Base-by-base conservation (phyloP, 176 grass and related monocot species). In the Oryza australiensis region DNA sequence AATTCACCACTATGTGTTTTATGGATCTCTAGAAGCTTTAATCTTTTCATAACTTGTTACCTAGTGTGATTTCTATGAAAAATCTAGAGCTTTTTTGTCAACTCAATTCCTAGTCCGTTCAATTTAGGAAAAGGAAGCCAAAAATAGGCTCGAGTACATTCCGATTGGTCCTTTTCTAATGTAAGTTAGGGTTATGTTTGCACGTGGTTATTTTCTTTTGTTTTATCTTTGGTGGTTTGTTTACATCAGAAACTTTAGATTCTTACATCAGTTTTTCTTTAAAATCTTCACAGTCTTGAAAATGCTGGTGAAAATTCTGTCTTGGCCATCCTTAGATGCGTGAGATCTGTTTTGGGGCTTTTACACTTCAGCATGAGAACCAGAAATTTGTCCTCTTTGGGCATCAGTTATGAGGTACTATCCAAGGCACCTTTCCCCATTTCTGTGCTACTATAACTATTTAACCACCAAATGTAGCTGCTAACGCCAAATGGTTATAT, bases 301-400 rank as follows among this genome's bases (percentile, higher is more conserved):
- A 94, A 94, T 87, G 88, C 94, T 83, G 92, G 92, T 68, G 94
- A 97, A 88, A 89, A 73, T 87, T 97, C 90, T 35, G 83, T 97
- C 12, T 85, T 97, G 37, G 90, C 94, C 32, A 90, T 97, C 74
- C 66, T 97, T 75, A 90, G 86, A 89, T 94, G 89, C 38, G 80
- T 92, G 81, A 92, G 94, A 63, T 92, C 87, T 76, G 88, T 97
- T 78, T 92, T 97, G 83, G 81, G 81, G 16, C 81, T 97, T 73
- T 51, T 94, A 79, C 79, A 82, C 28, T 79, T 71, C 10, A 70
- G 51, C 70, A 74, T 26, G 72, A 76, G 55, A 5, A 66, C 27
- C 24, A 28, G 24, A 53, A 85, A 80, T 66, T 71, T 40, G n/a
- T 43, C 77, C n/a, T 75, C 71, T 57, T 59, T 83, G 87, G 88